phyloP scores from a whole-genome alignment of 805 yeast species.

The Cephaloascus albidus region DNA sequence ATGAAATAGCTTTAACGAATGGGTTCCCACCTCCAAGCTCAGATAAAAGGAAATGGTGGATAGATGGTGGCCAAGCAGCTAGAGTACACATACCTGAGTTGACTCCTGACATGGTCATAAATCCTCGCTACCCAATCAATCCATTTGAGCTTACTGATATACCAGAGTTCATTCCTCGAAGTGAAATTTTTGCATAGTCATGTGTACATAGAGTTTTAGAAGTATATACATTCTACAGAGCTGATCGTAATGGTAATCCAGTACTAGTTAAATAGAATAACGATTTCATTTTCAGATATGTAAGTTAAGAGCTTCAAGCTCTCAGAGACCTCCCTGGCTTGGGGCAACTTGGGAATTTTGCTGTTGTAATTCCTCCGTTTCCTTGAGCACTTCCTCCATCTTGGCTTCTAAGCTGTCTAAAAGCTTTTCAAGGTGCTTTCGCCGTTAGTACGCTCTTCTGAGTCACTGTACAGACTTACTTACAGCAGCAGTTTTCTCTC shows the following conservation, averaged over 20 bases:
- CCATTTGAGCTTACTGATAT: slow-evolving; percentile 54
- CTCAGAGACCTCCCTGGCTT: slow-evolving; percentile 1
- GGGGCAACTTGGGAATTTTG: too few relatives aligned
- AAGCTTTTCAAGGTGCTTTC: slow-evolving; percentile 45
- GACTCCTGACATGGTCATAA: slow-evolving; percentile 39
- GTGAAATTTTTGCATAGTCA: too few relatives aligned
- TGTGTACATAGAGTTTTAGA: too few relatives aligned
- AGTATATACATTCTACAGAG: too few relatives aligned
- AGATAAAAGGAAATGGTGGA: slow-evolving; percentile 86
- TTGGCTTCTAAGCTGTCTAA: slow-evolving; percentile 56
- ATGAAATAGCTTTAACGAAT: slow-evolving; percentile 13
- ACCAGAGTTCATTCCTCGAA: slow-evolving; percentile 38
- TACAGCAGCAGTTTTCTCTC: slow-evolving; percentile 53
- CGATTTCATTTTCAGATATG: too few relatives aligned
- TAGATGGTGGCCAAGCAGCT: slow-evolving; percentile 66
- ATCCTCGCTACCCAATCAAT: slow-evolving; percentile 61
- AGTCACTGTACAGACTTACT: slow-evolving; percentile 7
- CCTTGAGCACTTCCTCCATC: slow-evolving; percentile 46
- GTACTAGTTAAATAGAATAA: too few relatives aligned
- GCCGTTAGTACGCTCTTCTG: too few relatives aligned
- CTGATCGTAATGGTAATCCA: too few relatives aligned
- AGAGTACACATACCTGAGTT: slow-evolving; percentile 50
- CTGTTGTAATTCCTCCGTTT: slow-evolving; percentile 23
- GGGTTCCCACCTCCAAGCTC: slow-evolving; percentile 86
- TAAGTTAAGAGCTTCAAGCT: too few relatives aligned